Evolutionary conservation across 768 basidiomycete species (phyloP).

Genomic region (Russula sp.): DNA sequence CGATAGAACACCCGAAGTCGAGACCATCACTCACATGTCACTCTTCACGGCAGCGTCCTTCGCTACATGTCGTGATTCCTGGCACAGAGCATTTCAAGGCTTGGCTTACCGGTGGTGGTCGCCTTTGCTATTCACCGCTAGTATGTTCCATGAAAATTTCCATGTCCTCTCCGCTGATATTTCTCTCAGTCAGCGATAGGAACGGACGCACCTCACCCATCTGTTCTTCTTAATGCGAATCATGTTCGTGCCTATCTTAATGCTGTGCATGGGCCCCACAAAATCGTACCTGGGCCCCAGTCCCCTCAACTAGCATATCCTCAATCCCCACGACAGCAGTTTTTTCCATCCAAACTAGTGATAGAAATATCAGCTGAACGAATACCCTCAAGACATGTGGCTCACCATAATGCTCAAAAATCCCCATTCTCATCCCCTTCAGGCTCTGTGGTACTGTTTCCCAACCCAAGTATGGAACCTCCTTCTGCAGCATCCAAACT

Average conservation of each 20-base stretch:
- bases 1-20: not conserved
- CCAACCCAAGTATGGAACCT: not conserved
- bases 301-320: constrained; percentile 1
- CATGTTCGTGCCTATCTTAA: constrained; percentile 12
- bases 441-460: not conserved
- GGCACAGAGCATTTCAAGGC: not conserved
- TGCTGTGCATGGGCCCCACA: constrained; percentile 5
- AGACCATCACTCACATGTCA: not conserved
- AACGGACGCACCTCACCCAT: not conserved
- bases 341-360: not conserved
- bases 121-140: constrained; percentile 9
- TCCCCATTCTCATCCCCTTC: not conserved
- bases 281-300: not conserved
- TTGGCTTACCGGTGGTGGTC: not conserved
- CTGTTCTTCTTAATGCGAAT: constrained; percentile 14
- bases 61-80: constrained; percentile 6
- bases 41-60: not conserved
- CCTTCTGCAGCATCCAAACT: not conserved
- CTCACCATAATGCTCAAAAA: too few relatives aligned
- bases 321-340: not conserved
- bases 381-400: not conserved
- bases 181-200: constrained; percentile 2
- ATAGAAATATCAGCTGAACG: not conserved
- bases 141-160: not conserved
- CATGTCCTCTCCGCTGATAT: not conserved